A percentile compares a stretch with the other conserved stretches of the same genome.
These are phyloP conservation scores for Cocos nucifera DNA, from an alignment of 176 grass and related monocot species.

Conservation along the genomic window DNA sequence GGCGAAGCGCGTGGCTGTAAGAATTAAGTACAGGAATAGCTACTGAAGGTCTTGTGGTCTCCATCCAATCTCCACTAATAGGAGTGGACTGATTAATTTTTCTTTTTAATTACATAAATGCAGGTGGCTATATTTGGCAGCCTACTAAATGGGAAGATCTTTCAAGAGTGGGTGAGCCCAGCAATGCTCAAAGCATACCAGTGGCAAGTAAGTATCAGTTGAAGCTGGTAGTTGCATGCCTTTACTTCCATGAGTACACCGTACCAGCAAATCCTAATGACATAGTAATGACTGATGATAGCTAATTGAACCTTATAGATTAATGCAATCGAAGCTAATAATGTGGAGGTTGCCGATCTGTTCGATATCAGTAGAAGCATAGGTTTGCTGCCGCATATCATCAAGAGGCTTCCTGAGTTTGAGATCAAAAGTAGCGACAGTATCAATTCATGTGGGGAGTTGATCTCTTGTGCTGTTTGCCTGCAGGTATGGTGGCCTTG, in stretches of 20 bases:
- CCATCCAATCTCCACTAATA: too few relatives aligned
- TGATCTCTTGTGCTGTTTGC: constrained; percentile 14
- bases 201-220: constrained; percentile 18
- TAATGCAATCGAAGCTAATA: constrained; percentile 4
- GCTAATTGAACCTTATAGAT: not conserved
- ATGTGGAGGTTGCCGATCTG: constrained; percentile 3
- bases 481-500: constrained; percentile 3
- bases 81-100: too few relatives aligned
- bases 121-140: constrained; percentile 16
- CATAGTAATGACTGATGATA: too few relatives aligned
- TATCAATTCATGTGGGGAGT: not conserved
- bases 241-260: too few relatives aligned
- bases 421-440: not conserved
- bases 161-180: constrained; percentile 16
- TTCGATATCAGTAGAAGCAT: not conserved
- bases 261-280: too few relatives aligned
- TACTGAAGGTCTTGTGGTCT: too few relatives aligned
- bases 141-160: constrained; percentile 11
- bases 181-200: constrained; percentile 25
- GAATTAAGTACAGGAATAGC: too few relatives aligned
- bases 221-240: too few relatives aligned
- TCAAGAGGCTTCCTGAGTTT: constrained; percentile 3
- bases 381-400: not conserved
- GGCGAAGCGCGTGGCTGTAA: too few relatives aligned
- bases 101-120: not conserved